Conservation (phyloP, 169 alveolate species). For the Eimeria sp. region DNA sequence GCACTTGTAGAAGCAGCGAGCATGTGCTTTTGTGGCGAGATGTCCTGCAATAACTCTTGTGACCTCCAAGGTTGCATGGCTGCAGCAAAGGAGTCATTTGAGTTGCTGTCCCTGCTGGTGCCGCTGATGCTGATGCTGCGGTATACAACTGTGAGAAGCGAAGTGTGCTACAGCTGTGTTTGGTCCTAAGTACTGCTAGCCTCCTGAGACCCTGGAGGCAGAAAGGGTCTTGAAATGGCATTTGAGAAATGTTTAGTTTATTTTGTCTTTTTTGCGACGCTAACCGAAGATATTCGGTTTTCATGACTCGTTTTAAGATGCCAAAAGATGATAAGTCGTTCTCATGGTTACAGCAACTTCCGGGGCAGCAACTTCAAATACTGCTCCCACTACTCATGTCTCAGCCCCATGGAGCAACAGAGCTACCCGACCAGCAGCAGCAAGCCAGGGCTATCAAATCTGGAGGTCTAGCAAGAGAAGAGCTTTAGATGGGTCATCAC, state of each 20-base stretch:
- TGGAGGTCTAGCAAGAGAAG: background rate
- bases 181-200: background rate
- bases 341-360: too few relatives aligned
- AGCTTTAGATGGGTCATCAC: background rate
- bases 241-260: background rate
- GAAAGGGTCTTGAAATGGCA: background rate
- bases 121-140: background rate
- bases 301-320: background rate
- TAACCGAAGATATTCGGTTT: background rate
- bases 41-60: background rate
- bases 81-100: background rate
- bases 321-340: background rate
- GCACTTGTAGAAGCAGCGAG: background rate
- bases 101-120: background rate
- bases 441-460: background rate
- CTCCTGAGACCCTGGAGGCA: background rate
- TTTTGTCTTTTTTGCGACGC: background rate
- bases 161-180: background rate
- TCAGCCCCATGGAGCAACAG: background rate
- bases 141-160: background rate
- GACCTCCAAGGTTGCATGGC: background rate
- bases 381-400: background rate
- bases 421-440: background rate
- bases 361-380: background rate
- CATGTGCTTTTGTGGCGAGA: background rate